Evolutionary conservation across 2,329 filamentous ascomycete genomes (phyloP), one percentile per base, ranked within the genome.

Genomic region (Scopulariopsis brevicaulis): DNA sequence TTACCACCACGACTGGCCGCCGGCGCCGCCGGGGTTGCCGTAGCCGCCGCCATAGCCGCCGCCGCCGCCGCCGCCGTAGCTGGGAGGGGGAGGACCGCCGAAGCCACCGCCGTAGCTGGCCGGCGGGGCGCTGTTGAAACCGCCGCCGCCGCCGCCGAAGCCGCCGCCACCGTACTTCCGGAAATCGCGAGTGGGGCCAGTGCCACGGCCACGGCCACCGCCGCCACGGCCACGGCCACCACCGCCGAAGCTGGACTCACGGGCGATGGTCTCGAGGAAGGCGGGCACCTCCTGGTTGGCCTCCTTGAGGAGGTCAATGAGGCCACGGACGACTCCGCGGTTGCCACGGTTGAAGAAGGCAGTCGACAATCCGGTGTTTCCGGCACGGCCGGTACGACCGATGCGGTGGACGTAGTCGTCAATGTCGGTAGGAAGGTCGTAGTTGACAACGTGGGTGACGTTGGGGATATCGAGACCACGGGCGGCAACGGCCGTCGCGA

Each of bases 271-370:
- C 82, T 99, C 94, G 61, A 99, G 82, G 84, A 97, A 99, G 54
- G 81, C 71, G 35, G 94, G 94, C 62, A 97, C 84, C 69, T 99
- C 94, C 74, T 99, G 94, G 78, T 99, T 96, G 64, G 94, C 94
- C 74, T 99, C 94, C 81, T 97, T 97, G 65, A 99, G 83, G 32
- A 99, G 85, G n/a, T 99, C 94, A 66, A 99, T 83, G 61, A 99
- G 85, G 67, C 97, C 94, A 65, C 94, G 89, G 63, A 97, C 94
- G 65, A 99, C 90, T 76, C 94, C 94, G 68, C 94, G 90, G 82
- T 99, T 99, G 69, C 93, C 93, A 70, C 94, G 93, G 84, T 99
- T 99, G 87, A 99, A 97, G 83, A 99, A 99, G 59, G 94, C 94
- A 66, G 94, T 99, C 6, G 94, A 90, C 65, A 96, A 86, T 87